Conservation (phyloP, 1,139 yeast species). For the Debaryomycetaceae sp. region DNA sequence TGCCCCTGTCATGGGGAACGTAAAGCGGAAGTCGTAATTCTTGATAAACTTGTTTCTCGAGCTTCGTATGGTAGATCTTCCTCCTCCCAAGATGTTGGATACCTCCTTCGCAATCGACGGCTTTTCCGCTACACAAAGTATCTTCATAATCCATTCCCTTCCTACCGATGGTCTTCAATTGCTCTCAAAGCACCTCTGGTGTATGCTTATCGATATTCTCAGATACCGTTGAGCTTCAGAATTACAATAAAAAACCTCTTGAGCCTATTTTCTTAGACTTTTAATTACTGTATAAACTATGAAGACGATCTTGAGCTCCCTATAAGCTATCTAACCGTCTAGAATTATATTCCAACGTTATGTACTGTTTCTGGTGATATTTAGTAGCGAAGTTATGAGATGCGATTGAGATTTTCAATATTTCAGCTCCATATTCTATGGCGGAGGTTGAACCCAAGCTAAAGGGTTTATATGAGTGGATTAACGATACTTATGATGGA, state of each 20-base stretch:
- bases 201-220: no score
- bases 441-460: slow-evolving; percentile 7
- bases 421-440: not conserved
- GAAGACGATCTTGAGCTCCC: no score
- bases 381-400: no score
- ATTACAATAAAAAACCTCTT: no score
- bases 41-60: slow-evolving; percentile 62
- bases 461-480: slow-evolving; percentile 18
- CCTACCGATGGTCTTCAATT: not conserved
- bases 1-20: slow-evolving; percentile 55
- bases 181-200: no score
- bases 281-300: no score
- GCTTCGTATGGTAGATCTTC: slow-evolving; percentile 45
- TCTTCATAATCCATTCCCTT: slow-evolving; percentile 42
- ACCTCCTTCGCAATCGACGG: slow-evolving; percentile 92
- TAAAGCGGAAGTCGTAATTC: slow-evolving; percentile 74
- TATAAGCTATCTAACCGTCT: no score
- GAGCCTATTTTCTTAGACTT: no score
- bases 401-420: no score
- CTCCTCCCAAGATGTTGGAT: slow-evolving; percentile 73
- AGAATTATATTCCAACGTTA: no score
- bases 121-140: slow-evolving; percentile 96
- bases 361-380: no score
- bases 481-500: slow-evolving; percentile 22
- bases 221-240: no score